Percentiles rank a stretch among this genome's conserved stretches.
These are phyloP conservation scores for Entelexis paramagnoliae DNA, from an alignment of 1,139 yeast species.

Conservation along the genomic window DNA sequence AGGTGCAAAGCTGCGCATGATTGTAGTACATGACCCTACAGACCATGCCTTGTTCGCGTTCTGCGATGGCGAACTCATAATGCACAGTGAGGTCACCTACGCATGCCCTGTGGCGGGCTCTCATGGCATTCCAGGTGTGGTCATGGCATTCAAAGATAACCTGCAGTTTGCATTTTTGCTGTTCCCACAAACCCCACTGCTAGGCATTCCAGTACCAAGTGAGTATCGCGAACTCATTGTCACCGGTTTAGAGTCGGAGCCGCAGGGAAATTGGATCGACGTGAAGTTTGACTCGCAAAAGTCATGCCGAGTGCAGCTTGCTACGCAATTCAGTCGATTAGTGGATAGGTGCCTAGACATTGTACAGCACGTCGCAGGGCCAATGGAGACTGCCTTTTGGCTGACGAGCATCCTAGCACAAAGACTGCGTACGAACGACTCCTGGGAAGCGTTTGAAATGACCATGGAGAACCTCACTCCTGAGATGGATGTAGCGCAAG, in stretches of 20 bases:
- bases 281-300: neutral
- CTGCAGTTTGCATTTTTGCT: conserved; percentile 8
- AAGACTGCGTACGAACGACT: neutral
- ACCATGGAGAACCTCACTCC: neutral
- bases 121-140: conserved; percentile 9
- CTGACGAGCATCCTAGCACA: conserved; percentile 1
- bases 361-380: conserved; percentile 6
- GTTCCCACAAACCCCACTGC: conserved; percentile 7
- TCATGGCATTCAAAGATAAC: neutral
- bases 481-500: conserved; percentile 8
- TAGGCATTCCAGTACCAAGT: conserved; percentile 6
- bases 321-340: neutral
- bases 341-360: conserved; percentile 7
- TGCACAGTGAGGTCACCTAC: conserved; percentile 3
- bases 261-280: conserved; percentile 11
- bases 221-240: neutral
- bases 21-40: conserved; percentile 12
- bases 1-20: neutral
- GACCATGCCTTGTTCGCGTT: conserved; percentile 6
- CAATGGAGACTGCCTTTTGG: conserved; percentile 11
- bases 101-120: conserved; percentile 12
- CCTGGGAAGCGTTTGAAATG: conserved; percentile 9
- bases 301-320: neutral
- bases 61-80: conserved; percentile 9
- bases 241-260: conserved; percentile 6